Evolutionary conservation across 306 rosid species (phyloP).

Genomic region (apple (Malus domestica)): DNA sequence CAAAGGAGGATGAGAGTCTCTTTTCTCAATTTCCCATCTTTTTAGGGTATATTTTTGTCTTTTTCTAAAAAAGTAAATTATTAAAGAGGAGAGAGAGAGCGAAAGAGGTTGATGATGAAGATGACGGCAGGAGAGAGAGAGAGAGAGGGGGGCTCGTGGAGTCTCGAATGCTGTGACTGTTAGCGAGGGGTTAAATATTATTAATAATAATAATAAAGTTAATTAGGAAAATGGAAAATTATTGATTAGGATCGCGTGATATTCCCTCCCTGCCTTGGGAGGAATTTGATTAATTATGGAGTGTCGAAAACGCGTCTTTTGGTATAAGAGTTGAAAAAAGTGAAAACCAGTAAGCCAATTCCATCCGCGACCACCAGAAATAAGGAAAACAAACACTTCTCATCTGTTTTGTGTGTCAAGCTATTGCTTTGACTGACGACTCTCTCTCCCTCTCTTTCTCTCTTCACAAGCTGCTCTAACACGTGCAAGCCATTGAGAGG

Average conservation of each 20-base stretch:
- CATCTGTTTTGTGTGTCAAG: not conserved
- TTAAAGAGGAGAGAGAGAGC: not conserved
- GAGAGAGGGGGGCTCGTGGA: conserved; percentile 17
- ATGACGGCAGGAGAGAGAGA: conserved; percentile 11
- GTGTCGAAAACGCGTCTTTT: conserved; percentile 4
- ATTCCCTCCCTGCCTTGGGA: conserved; percentile 15
- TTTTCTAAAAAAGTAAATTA: not conserved
- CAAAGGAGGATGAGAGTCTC: conserved; percentile 16
- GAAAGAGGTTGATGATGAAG: conserved; percentile 1
- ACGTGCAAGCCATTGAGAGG: not conserved
- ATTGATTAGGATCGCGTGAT: conserved; percentile 35
- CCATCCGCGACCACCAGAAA: not conserved
- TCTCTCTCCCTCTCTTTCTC: not conserved
- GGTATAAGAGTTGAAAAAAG: not conserved
- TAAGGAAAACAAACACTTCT: not conserved
- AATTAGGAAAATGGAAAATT: not conserved
- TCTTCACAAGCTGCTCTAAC: not conserved
- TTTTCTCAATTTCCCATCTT: conserved; percentile 22
- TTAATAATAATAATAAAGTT: not conserved
- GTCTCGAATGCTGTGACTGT: conserved; percentile 12
- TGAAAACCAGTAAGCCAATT: not conserved
- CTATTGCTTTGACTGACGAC: not conserved
- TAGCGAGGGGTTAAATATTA: not conserved
- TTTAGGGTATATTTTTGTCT: conserved; percentile 10
- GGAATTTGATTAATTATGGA: not conserved